Evolutionary conservation across 2,329 filamentous ascomycete genomes (phyloP), one percentile per base, ranked within the genome.

Genomic region (Lasiodiplodia sp.): DNA sequence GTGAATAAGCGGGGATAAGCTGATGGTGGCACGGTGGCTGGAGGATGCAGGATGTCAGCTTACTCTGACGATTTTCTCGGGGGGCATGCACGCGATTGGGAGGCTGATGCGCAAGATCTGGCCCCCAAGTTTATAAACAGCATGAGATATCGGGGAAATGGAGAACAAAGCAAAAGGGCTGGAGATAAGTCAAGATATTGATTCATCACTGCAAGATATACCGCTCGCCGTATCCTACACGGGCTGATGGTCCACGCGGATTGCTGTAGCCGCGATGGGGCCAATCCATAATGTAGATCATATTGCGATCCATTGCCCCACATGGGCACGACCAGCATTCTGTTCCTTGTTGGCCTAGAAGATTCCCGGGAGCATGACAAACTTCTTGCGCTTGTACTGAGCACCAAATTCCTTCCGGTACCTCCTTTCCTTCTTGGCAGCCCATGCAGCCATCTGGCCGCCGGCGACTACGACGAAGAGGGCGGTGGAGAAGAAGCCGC

Each of bases 311-410:
- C n/a, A 21, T 47, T n/a, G 44, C 44, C 44, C 44, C 44, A 47
- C 44, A 47, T 47, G 18, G 18, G 7, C 44, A 47, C 44, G 18
- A 47, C n/a, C 44, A 21, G 10, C 18, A 10, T 11, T 21, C 2
- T 47, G 5, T 23, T 28, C 16, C 53, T n/a, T 4, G 55, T 8
- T 23, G 10, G 28, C 28, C 37, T 63, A 96, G 77, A 91, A 86
- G 63, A 97, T 82, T 3, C 92, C 92, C 3, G 96, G 93, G 69
- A 97, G 80, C 82, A 97, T 91, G 70, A 88, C 89, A 77, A 86
- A 95, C 76, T 88, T 88, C 92, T 99, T 98, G 85, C 91, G 94
- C 90, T 95, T 94, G 84, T 99, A 99, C 82, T 91, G 92, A 79
- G 94, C 92, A 51, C 92, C 92, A 80, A 98, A 97, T 79, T 97